These are phyloP conservation scores for Thermomucor indicae-seudaticae DNA, from an alignment of 371 early-diverging fungal genomes.

Conservation along the genomic window DNA sequence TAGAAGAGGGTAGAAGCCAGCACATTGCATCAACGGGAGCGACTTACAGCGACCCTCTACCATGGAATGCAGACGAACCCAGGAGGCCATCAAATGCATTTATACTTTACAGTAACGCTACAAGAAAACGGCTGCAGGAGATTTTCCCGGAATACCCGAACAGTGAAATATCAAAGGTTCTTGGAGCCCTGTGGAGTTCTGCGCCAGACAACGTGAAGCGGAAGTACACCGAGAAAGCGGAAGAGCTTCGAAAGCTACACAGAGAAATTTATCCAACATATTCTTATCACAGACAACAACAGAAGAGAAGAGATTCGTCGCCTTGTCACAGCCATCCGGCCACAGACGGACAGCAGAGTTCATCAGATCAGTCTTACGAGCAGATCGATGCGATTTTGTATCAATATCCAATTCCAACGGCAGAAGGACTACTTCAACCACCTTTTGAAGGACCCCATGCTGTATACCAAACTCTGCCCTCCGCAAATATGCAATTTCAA, in stretches of 20 bases:
- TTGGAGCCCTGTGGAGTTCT: conserved; percentile 2
- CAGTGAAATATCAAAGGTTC: background rate
- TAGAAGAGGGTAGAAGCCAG: background rate
- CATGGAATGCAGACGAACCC: background rate
- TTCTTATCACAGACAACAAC: background rate
- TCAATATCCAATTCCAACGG: too few relatives aligned
- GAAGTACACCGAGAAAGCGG: background rate
- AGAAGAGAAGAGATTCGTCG: too few relatives aligned
- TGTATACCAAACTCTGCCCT: too few relatives aligned
- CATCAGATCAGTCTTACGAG: too few relatives aligned
- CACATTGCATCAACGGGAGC: background rate
- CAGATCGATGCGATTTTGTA: too few relatives aligned
- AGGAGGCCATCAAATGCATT: conserved; percentile 3
- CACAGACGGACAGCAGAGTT: too few relatives aligned
- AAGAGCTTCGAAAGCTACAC: background rate
- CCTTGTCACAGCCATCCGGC: too few relatives aligned
- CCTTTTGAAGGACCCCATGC: too few relatives aligned
- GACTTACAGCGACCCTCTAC: background rate
- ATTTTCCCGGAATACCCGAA: conserved; percentile 3
- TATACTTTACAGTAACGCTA: background rate
- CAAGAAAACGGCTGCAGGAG: background rate
- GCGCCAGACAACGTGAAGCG: background rate
- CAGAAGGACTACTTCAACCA: too few relatives aligned
- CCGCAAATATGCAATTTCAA: too few relatives aligned
- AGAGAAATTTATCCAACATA: background rate